Conservation (phyloP, 768 basidiomycete genomes). For the Calocera viscosa region DNA sequence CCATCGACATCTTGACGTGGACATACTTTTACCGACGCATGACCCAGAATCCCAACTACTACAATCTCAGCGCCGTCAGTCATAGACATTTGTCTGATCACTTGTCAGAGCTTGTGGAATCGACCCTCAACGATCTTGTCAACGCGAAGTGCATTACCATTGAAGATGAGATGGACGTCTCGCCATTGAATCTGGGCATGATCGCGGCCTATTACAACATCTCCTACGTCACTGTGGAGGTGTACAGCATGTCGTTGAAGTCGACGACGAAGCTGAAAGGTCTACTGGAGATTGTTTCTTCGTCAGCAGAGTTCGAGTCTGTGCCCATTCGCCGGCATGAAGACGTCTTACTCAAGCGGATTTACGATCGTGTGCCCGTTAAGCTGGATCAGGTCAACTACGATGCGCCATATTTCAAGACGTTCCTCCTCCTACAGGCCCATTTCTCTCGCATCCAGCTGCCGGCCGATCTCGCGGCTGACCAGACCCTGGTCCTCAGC, state of each 20-base stretch:
- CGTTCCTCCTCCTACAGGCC: conserved; percentile 89
- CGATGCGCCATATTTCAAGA: conserved; percentile 95
- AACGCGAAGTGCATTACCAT: conserved; percentile 92
- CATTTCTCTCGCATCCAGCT: conserved; percentile 90
- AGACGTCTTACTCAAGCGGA: conserved; percentile 65
- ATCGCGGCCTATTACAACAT: conserved; percentile 96
- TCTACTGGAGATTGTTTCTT: conserved; percentile 89
- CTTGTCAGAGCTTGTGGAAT: conserved; percentile 90
- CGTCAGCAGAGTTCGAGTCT: conserved; percentile 88
- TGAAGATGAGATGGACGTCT: conserved; percentile 88
- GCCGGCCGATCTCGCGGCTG: conserved; percentile 85
- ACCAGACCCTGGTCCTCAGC: conserved; percentile 75
- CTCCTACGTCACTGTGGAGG: conserved; percentile 92
- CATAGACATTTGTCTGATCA: conserved; percentile 94
- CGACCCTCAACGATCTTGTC: conserved; percentile 77
- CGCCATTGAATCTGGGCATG: conserved; percentile 91
- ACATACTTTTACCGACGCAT: conserved; percentile 95
- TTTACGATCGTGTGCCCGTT: conserved; percentile 94
- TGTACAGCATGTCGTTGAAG: conserved; percentile 88
- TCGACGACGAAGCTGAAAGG: conserved; percentile 96
- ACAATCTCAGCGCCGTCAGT: conserved; percentile 86
- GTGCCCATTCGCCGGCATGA: conserved; percentile 95
- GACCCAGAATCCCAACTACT: conserved; percentile 95
- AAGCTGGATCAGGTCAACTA: conserved; percentile 79
- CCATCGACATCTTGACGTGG: conserved; percentile 97